Evolutionary conservation across 257 asterid species (phyloP).

Genomic region (Capsicum baccatum): DNA sequence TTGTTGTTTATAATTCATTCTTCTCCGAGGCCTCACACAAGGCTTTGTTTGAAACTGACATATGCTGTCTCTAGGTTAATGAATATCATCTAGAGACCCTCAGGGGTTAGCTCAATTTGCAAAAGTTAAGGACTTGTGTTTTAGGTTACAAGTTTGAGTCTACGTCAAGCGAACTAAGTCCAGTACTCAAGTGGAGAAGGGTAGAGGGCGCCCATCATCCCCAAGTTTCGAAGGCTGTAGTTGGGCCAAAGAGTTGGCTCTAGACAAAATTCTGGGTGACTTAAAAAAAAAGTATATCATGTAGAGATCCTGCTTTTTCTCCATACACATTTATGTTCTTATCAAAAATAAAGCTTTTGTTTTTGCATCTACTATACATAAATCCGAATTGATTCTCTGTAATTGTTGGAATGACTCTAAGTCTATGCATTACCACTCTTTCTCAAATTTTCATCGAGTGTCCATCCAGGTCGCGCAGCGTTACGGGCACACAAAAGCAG

Average conservation of each 20-base stretch:
- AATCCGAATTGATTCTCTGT: neutral
- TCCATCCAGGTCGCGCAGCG: neutral
- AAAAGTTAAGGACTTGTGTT: neutral
- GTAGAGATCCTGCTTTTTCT: neutral
- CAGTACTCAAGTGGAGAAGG: slow-evolving; percentile 8
- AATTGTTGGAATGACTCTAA: neutral
- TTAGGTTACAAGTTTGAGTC: neutral
- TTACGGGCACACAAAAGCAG: neutral
- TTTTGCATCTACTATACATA: neutral
- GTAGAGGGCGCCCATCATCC: neutral
- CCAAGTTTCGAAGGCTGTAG: neutral
- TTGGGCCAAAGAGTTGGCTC: neutral
- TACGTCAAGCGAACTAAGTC: neutral
- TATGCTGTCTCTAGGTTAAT: neutral
- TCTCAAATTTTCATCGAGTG: neutral
- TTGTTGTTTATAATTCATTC: no score
- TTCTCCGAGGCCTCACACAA: neutral
- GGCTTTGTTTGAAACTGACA: neutral
- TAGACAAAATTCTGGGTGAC: neutral
- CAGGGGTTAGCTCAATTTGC: neutral
- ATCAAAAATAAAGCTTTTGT: neutral
- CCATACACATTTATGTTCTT: neutral
- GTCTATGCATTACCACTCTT: neutral
- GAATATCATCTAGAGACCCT: neutral
- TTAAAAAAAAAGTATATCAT: neutral